These are phyloP conservation scores for Panellus pusillus DNA, from an alignment of 768 basidiomycete genomes.

Conservation along the genomic window DNA sequence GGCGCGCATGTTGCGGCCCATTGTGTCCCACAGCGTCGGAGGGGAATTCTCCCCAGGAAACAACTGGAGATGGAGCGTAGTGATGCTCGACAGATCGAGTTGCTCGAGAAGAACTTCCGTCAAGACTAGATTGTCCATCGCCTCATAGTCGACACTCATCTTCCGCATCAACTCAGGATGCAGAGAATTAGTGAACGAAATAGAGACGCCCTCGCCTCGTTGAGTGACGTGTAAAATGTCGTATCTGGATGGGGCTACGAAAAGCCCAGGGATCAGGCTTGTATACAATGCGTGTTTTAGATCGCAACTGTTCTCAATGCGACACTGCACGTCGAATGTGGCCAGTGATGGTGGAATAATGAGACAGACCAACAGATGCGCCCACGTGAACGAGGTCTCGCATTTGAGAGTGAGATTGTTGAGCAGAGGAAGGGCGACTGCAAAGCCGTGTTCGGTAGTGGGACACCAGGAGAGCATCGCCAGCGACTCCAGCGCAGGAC, in stretches of 20 bases:
- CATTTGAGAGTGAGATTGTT: constrained; percentile 1
- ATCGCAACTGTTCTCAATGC: not conserved
- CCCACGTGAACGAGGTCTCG: constrained; percentile 2
- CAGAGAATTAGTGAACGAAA: constrained; percentile 5
- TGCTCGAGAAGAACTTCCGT: constrained; percentile 3
- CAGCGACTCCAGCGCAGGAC: constrained; percentile 12
- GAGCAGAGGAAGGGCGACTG: constrained; percentile 12
- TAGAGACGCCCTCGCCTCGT: not conserved
- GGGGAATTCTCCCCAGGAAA: not conserved
- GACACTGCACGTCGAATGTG: not conserved
- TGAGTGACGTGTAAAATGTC: constrained; percentile 10
- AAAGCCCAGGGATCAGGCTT: constrained; percentile 4
- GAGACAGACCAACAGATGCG: constrained; percentile 1
- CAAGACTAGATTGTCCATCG: not conserved
- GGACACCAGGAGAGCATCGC: constrained; percentile 4
- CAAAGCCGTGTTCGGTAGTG: not conserved
- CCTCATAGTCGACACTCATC: not conserved
- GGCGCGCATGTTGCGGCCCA: constrained; percentile 4
- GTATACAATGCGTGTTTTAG: not conserved
- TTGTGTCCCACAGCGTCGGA: constrained; percentile 5
- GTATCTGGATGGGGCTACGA: not conserved
- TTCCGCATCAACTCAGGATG: constrained; percentile 10
- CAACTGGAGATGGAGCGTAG: constrained; percentile 10
- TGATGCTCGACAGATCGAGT: constrained; percentile 8
- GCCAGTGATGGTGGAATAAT: constrained; percentile 10